A percentile compares a stretch with the other conserved stretches of the same genome.
Conservation (phyloP, 495 filamentous ascomycete genomes). For the Neurospora tetrasperma region DNA sequence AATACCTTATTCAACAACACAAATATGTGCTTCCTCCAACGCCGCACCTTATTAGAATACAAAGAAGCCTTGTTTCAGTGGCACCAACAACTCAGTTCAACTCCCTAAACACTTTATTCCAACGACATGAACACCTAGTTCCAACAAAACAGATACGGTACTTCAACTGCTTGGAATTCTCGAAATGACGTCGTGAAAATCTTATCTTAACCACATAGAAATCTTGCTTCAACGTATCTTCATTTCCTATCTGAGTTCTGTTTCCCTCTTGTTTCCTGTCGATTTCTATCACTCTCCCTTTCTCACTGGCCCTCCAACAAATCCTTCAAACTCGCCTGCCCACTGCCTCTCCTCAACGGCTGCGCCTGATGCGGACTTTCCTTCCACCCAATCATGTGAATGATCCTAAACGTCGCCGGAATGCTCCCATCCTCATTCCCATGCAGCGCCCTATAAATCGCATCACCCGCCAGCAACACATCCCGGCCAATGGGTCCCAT, state of each 20-base stretch:
- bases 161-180: background rate
- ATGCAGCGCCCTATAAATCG: conserved; percentile 80
- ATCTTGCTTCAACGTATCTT: background rate
- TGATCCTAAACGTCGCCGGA: conserved; percentile 85
- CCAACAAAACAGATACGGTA: background rate
- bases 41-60: too few species aligned
- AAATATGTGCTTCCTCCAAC: too few species aligned
- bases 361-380: conserved; percentile 65
- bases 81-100: background rate
- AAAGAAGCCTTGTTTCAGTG: too few species aligned
- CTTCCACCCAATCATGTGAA: conserved; percentile 99
- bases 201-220: background rate
- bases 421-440: conserved; percentile 56
- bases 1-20: background rate
- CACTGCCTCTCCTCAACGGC: conserved; percentile 74
- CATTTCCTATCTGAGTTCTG: background rate
- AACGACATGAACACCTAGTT: background rate
- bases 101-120: background rate
- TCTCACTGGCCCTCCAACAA: conserved; percentile 45
- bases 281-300: background rate
- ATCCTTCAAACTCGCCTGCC: conserved; percentile 73
- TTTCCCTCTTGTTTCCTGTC: background rate
- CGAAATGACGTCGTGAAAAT: background rate
- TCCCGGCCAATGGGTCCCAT: conserved; percentile 65
- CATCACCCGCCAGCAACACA: conserved; percentile 78